Evolutionary conservation across 208 protist genomes (phyloP), one percentile per base, ranked within the genome.

Genomic region (Leishmania lainsoni): DNA sequence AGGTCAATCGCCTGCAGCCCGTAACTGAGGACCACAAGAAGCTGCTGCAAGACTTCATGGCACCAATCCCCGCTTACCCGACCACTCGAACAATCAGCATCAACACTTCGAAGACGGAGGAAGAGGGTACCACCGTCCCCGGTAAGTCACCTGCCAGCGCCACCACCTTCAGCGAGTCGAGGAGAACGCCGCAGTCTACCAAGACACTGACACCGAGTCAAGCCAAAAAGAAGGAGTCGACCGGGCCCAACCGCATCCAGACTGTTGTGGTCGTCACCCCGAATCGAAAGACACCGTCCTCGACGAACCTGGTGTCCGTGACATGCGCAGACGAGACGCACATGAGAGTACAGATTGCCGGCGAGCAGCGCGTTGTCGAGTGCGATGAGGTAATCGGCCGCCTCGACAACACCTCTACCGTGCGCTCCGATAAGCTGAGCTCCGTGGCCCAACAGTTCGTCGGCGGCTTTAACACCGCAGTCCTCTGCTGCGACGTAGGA

Each of bases 401-500:
- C 35, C 42, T 73, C 5, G 78, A 84, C 74, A 29, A 63, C 17
- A 32, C 79, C 17, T 68, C 88, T 1, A 35, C 49, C 0, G 83
- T 94, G 56, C 83, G 77, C 20, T 78, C 87, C 10, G 70, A 75
- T 22, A 74, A 71, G 58, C 48, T 92, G 58, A 79, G 79, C 52
- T 20, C 75, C 0, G 71, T 88, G 22, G 72, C 79, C 20, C 76
- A 84, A 71, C 81, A 86, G 26, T 85, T 85, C 56, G 66, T 89
- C 5, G 58, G 16, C 8, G 86, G 87, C 49, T 87, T 76, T 69
- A 94, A 91, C 84, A 77, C 83, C 70, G 85, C 87, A 14, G 49
- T 94, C 17, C 75, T 94, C 22, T 88, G 84, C 79, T 84, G 80
- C 49, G 89, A 94, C 78, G 68, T 76, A 10, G 83, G 78, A 42